Evolutionary conservation across 2,329 filamentous ascomycete species (phyloP).

Genomic region (Ophiostoma perfectum): DNA sequence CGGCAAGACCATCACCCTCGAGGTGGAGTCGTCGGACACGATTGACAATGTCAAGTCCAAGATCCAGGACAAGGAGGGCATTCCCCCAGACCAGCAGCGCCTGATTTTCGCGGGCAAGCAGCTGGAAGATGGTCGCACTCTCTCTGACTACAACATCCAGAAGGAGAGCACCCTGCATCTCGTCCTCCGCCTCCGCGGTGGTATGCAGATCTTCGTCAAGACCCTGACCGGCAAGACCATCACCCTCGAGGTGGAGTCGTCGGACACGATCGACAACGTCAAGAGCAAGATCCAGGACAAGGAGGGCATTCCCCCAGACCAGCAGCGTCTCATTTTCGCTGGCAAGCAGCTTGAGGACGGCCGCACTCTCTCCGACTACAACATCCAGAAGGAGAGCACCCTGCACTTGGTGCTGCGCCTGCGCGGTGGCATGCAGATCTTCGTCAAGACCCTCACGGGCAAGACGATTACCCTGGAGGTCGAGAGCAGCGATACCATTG

Average conservation of each 20-base stretch:
- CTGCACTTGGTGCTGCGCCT: constrained; percentile 82
- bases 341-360: constrained; percentile 78
- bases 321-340: constrained; percentile 67
- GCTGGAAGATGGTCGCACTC: constrained; percentile 67
- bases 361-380: constrained; percentile 84
- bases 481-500: constrained; percentile 83
- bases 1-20: constrained; percentile 64
- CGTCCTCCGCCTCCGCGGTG: constrained; percentile 64
- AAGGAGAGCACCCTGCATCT: constrained; percentile 71
- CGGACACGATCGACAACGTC: constrained; percentile 91
- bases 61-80: constrained; percentile 68
- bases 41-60: constrained; percentile 67
- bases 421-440: constrained; percentile 85
- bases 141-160: constrained; percentile 83
- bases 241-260: constrained; percentile 82
- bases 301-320: constrained; percentile 92
- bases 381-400: constrained; percentile 90
- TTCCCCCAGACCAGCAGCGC: constrained; percentile 65
- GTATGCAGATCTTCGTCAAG: constrained; percentile 72
- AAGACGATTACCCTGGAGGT: constrained; percentile 95
- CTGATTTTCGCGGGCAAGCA: constrained; percentile 68
- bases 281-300: constrained; percentile 98
- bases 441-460: constrained; percentile 80
- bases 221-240: constrained; percentile 92
- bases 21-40: constrained; percentile 63